Conservation (phyloP, 306 rosid genomes). For the Medicago lupulina region DNA sequence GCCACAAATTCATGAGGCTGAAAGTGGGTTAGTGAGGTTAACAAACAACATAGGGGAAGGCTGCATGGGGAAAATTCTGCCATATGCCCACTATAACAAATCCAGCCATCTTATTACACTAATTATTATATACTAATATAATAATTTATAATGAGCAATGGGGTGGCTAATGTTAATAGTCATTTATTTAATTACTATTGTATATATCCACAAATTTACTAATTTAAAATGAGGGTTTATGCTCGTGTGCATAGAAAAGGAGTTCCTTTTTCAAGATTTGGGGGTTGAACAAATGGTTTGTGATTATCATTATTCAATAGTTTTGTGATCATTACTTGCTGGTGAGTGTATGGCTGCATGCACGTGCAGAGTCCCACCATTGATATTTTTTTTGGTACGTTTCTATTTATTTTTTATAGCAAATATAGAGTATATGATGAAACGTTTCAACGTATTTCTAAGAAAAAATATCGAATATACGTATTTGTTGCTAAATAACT, state of each 20-base stretch:
- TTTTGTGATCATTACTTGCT: conserved; percentile 18
- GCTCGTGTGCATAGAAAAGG: neutral
- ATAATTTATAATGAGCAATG: neutral
- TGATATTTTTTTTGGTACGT: no score
- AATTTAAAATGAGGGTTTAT: neutral
- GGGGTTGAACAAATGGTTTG: neutral
- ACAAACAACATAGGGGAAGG: neutral
- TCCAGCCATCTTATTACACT: neutral
- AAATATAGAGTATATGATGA: no score
- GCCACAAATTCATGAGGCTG: neutral
- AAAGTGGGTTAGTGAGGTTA: conserved; percentile 11
- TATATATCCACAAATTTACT: neutral
- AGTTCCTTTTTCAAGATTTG: neutral
- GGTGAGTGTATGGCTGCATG: conserved; percentile 11
- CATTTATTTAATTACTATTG: neutral
- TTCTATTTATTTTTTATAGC: no score
- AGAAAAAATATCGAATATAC: no score
- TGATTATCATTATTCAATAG: conserved; percentile 21
- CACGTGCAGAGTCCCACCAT: conserved; percentile 21
- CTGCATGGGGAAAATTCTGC: neutral
- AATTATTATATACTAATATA: neutral
- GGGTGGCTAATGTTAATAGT: neutral
- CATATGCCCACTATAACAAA: neutral
- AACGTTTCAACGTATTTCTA: no score
- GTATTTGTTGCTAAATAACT: no score